A percentile compares a stretch with the other conserved stretches of the same genome.
Conservation (phyloP, 306 rosid species). For the Gynostemma pentaphyllum region DNA sequence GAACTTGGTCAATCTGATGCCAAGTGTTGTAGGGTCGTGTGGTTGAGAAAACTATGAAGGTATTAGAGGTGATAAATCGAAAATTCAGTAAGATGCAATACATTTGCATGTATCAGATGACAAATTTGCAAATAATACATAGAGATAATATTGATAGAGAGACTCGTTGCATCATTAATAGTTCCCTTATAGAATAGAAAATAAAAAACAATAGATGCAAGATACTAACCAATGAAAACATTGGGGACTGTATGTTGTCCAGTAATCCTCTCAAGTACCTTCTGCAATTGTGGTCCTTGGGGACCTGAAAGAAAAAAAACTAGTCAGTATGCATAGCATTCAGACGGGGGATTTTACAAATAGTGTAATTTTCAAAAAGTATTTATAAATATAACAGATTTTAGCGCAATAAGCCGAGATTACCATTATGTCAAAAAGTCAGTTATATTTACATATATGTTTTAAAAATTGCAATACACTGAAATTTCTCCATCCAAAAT, state of each 20-base stretch:
- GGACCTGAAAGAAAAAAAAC: constrained; percentile 44
- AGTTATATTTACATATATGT: too few relatives aligned
- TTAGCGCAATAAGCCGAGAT: too few relatives aligned
- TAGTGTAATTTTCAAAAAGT: too few relatives aligned
- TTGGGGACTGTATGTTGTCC: constrained; percentile 96
- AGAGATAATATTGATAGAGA: not conserved
- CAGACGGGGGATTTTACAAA: too few relatives aligned
- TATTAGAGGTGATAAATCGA: not conserved
- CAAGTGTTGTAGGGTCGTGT: too few relatives aligned
- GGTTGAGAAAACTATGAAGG: not conserved
- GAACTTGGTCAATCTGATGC: too few relatives aligned
- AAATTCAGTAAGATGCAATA: not conserved
- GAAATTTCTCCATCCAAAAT: too few relatives aligned
- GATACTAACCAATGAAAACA: constrained; percentile 67
- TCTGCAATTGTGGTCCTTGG: constrained; percentile 95
- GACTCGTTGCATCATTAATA: not conserved
- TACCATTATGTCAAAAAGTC: too few relatives aligned
- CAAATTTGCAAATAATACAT: not conserved
- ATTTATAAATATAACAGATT: too few relatives aligned
- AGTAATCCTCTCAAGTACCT: constrained; percentile 73
- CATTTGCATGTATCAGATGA: not conserved
- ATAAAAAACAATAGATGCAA: not conserved
- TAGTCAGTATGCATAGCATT: too few relatives aligned
- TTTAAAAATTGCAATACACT: too few relatives aligned
- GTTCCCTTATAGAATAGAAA: too few relatives aligned